Evolutionary conservation across 257 asterid species (phyloP), one percentile per base, ranked within the genome.

Genomic region (Forsythia viridissima): DNA sequence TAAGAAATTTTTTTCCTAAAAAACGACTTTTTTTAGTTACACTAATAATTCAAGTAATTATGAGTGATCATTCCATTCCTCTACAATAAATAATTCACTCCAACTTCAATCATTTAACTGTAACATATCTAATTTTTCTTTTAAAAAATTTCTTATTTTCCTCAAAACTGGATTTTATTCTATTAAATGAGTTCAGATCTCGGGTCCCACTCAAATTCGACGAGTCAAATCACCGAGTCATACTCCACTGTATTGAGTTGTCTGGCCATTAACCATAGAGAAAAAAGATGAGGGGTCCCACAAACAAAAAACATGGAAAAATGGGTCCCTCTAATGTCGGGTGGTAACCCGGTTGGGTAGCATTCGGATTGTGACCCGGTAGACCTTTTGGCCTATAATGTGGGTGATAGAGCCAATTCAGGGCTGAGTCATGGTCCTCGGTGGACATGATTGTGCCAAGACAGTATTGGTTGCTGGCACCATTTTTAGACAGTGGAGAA

Each of bases 311-410:
- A 63, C 3, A 63, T 63, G 70, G 4, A 63, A 63, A 63, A 63
- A 21, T 63, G 70, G 59, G 70, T 1, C 70, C 70, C 39, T 24
- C 39, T 63, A 3, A 63, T 63, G 70, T 63, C 70, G 70, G 70
- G 70, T 24, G 7, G 70, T 63, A 24, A 63, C 70, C 70, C 6
- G 70, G 18, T 8, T 63, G 15, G 70, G 70, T 63, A 11, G 24
- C 70, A 63, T n/a, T 24, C 39, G 70, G 70, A 63, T 61, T 21
- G 70, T 63, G 70, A 63, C 38, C 70, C 70, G 18, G 39, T 24
- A 21, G 36, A 21, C 36, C 70, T 4, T 7, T 59, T 6, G 37
- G 6, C 6, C 16, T 51, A 63, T 3, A 21, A 24, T 24, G 39
- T 63, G 39, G 36, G 18, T 3, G 37, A 63, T 24, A 15, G 70